Conservation (phyloP, 2,329 filamentous ascomycete genomes). For the Podosphaera fusca region DNA sequence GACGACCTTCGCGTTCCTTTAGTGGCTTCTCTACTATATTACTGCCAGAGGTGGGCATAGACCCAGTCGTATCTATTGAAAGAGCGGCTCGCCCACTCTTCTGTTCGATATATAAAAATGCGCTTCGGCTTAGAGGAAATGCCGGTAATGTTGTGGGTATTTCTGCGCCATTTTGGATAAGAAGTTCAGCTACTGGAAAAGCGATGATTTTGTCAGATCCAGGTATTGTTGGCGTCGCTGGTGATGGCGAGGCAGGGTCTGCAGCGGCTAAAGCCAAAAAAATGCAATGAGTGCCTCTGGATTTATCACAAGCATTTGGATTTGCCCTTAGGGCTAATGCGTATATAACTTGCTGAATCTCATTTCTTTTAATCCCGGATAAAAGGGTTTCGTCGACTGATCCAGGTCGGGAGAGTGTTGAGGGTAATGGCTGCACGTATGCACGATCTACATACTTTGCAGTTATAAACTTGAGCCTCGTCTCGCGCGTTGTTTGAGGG, state of each 20-base stretch:
- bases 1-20: conserved; percentile 40
- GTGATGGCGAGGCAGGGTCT: conserved; percentile 58
- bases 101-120: conserved; percentile 66
- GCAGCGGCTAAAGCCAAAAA: conserved; percentile 82
- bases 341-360: conserved; percentile 82
- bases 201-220: conserved; percentile 31
- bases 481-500: conserved; percentile 62
- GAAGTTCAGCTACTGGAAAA: conserved; percentile 74
- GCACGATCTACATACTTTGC: conserved; percentile 74
- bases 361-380: conserved; percentile 85
- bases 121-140: conserved; percentile 61
- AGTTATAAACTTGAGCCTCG: conserved; percentile 84
- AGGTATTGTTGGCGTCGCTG: conserved; percentile 16
- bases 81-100: conserved; percentile 30
- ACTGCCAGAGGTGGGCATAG: conserved; percentile 30
- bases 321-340: conserved; percentile 70
- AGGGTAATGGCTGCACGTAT: conserved; percentile 57
- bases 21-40: conserved; percentile 24
- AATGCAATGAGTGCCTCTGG: conserved; percentile 67
- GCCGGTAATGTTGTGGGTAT: conserved; percentile 54
- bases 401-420: conserved; percentile 50
- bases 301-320: conserved; percentile 67
- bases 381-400: conserved; percentile 73
- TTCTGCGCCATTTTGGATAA: conserved; percentile 84
- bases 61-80: conserved; percentile 32